phyloP scores from a whole-genome alignment of 2,329 filamentous ascomycete genomes.

The Monosporascus ibericus region DNA sequence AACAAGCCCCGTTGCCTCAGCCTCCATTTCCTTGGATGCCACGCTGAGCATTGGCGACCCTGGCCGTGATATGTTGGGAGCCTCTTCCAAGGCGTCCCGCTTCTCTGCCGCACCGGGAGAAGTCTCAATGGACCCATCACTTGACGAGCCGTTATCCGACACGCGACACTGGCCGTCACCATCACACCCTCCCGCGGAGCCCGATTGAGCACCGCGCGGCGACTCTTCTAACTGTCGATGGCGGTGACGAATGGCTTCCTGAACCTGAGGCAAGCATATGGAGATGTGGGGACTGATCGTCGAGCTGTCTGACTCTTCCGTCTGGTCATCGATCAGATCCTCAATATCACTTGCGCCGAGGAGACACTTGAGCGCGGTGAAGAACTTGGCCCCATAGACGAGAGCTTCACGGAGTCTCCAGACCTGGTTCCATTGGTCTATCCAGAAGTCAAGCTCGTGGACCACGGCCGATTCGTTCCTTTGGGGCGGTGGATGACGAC shows the following conservation, averaged over 20 bases:
- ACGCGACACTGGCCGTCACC: background rate
- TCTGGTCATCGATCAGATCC: background rate
- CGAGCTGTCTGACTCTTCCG: background rate
- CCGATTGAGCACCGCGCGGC: background rate
- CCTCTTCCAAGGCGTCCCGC: background rate
- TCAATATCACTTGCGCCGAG: background rate
- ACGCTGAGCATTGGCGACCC: background rate
- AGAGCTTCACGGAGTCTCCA: background rate
- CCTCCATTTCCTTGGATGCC: background rate
- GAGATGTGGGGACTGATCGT: background rate
- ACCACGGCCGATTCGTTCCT: background rate
- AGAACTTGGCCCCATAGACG: background rate
- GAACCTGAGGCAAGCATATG: background rate
- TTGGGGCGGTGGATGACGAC: background rate
- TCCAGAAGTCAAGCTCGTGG: background rate
- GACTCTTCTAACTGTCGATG: background rate
- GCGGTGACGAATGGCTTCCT: background rate
- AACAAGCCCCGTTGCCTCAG: background rate
- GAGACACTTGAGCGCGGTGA: background rate
- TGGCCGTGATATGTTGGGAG: background rate
- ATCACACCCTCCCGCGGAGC: background rate
- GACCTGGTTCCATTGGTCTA: background rate
- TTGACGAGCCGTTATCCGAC: background rate
- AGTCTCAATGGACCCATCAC: background rate
- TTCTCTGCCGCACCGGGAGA: background rate